These are phyloP conservation scores for Arbutus unedo DNA, from an alignment of 148 eudicot species.

Conservation along the genomic window DNA sequence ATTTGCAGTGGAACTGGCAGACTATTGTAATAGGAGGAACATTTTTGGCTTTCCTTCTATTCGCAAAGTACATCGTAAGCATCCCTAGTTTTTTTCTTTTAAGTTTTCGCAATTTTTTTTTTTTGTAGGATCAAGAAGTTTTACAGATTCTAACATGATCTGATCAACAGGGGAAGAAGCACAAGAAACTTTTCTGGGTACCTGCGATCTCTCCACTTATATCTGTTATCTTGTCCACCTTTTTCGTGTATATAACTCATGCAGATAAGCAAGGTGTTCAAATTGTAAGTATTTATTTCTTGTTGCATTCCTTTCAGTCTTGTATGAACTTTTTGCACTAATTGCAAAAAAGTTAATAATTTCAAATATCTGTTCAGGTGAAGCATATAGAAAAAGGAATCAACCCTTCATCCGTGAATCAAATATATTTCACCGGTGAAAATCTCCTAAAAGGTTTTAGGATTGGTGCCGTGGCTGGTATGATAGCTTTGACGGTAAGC, in stretches of 20 bases:
- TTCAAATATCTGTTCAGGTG: conserved; percentile 25
- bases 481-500: conserved; percentile 51
- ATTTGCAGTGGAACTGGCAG: conserved; percentile 51
- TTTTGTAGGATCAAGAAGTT: background rate
- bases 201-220: conserved; percentile 56
- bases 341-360: background rate
- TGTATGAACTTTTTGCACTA: background rate
- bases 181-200: conserved; percentile 57
- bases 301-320: background rate
- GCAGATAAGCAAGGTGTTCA: conserved; percentile 61
- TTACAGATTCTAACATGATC: conserved; percentile 6
- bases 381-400: conserved; percentile 59
- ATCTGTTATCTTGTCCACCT: conserved; percentile 48
- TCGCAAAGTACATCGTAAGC: conserved; percentile 45
- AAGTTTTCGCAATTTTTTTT: background rate
- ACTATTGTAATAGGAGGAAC: conserved; percentile 35
- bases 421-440: conserved; percentile 39
- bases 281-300: conserved; percentile 30
- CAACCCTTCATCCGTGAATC: conserved; percentile 52
- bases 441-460: conserved; percentile 34
- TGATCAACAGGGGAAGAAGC: conserved; percentile 54
- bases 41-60: conserved; percentile 37
- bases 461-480: conserved; percentile 41
- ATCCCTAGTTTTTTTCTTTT: conserved; percentile 7
- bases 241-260: conserved; percentile 55